Base-by-base conservation (phyloP, 257 asterid genomes). In the Gardenia jasminoides region DNA sequence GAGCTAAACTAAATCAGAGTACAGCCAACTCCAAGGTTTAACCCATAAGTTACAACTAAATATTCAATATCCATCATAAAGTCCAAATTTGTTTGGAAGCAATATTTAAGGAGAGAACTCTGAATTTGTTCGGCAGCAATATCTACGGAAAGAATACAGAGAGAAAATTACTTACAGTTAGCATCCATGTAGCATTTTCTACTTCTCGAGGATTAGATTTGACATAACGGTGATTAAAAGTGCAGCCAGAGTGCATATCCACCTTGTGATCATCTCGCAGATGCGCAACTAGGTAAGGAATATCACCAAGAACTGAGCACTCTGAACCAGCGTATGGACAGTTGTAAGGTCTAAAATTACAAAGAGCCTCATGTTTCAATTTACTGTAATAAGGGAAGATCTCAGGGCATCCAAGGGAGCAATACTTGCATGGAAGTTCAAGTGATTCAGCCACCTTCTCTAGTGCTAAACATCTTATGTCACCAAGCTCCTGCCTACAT, bases 151-250 rank as follows among this genome's bases (percentile, higher is more conserved):
- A 69, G 31, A 26, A 30, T 30, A 64, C 22, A 28, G 67, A 33
- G 58, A 68, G 41, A 30, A 65, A 66, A 71, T 72, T 75, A 88
- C 97, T 88, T 76, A 93, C 98, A 54, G 98, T 93, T 86, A 93
- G 85, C 97, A 93, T 93, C 98, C 98, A 93, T 7, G 98, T 93
- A 65, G 96, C 98, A 48, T 93, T 93, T 89, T 93, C 98, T 46
- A 93, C 98, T 83, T 93, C 98, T 66, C 97, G 92, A 46, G 97
- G 97, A 88, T 92, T 93, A 52, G 98, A 92, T 79, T 93, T 93
- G 78, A 93, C 97, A 77, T 92, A 93, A 41, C 96, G 98, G 82
- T 93, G 98, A 87, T 92, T 93, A 85, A 93, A 93, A 22, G 98
- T 93, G 89, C 92, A 93, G 72, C 98, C 97, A 36, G 92, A 89